Evolutionary conservation across 2,329 filamentous ascomycete genomes (phyloP), one percentile per base, ranked within the genome.

Genomic region (Lecanosticta acicola): DNA sequence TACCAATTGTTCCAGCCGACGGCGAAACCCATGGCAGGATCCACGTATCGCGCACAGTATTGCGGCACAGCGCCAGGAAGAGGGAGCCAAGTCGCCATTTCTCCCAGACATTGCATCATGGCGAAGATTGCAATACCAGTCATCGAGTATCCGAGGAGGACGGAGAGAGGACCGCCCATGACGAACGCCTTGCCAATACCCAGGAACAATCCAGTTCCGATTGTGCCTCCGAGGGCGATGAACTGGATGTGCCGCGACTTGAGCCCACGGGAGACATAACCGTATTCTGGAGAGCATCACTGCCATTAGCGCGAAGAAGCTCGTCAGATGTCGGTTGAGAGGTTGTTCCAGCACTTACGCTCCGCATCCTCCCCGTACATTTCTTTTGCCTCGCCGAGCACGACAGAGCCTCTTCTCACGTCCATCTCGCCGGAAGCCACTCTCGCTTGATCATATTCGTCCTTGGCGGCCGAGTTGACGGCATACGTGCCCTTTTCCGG

Each of bases 191-290:
- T 48, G 29, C 53, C 53, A 9, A 50, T 51, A 11, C 53, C 53
- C 24, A 55, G 34, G 18, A 39, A 29, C 13, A 39, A 13, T 24
- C 21, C 37, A 19, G 35, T 37, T 18, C 35, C 35, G 35, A 37
- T 37, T 10, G 35, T 37, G 13, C 35, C 35, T 9, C 35, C 17
- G 11, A 81, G 68, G 11, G 77, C 78, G 56, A 82, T 81, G 58
- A 79, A 77, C 50, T 79, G 69, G 41, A 79, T 76, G 59, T 80
- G 77, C 53, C 76, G 70, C 32, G 73, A 74, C 59, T 75, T 75
- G 45, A 74, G 63, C 39, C 72, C 73, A 67, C 74, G 62, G 54
- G 67, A 58, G 35, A 77, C 74, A 55, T 77, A 76, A 32, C 74
- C 73, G 59, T 70, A 72, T 50, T 74, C 64, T 50, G 14, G 16